A percentile compares a stretch with the other conserved stretches of the same genome.
Evolutionary conservation across 139 green algal species (phyloP).

Genomic region (Haematococcus sp.): DNA sequence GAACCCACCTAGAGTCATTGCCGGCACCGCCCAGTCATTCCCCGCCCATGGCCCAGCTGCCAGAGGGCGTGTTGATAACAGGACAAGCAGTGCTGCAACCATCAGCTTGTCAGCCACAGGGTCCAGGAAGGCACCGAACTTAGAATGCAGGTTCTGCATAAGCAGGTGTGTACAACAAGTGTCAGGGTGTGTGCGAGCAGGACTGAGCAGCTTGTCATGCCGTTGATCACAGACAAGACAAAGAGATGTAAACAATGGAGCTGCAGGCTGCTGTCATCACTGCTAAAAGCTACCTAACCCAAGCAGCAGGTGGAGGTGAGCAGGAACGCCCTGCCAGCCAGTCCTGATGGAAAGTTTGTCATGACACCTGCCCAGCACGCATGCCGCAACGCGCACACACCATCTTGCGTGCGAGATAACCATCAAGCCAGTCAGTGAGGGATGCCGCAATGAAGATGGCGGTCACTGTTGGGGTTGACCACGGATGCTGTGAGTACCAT

Average conservation of each 20-base stretch:
- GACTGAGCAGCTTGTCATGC: no score
- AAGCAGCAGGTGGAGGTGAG: no score
- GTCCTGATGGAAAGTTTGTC: no score
- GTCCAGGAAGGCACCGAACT: slow-evolving; percentile 97
- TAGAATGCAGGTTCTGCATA: slow-evolving; percentile 55
- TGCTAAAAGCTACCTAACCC: no score
- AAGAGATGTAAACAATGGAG: no score
- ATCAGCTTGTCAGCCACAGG: slow-evolving; percentile 98
- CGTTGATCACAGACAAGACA: neutral
- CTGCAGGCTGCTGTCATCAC: no score
- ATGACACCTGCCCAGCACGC: no score
- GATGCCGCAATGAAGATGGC: slow-evolving; percentile 79
- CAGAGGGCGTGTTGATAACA: slow-evolving; percentile 73
- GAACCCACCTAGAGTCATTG: slow-evolving; percentile 43
- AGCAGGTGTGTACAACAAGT: neutral
- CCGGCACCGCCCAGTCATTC: slow-evolving; percentile 75
- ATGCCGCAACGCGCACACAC: no score
- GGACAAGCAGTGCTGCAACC: slow-evolving; percentile 82
- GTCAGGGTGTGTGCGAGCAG: no score
- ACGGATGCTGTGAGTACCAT: slow-evolving; percentile 56
- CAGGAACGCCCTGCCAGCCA: no score
- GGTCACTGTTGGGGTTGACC: slow-evolving; percentile 39
- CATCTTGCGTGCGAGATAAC: slow-evolving; percentile 89
- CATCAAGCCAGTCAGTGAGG: slow-evolving; percentile 95
- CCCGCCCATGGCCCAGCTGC: slow-evolving; percentile 55